Evolutionary conservation across 352 stramenopile genomes (phyloP).

Genomic region (Globisporangium alternatum): DNA sequence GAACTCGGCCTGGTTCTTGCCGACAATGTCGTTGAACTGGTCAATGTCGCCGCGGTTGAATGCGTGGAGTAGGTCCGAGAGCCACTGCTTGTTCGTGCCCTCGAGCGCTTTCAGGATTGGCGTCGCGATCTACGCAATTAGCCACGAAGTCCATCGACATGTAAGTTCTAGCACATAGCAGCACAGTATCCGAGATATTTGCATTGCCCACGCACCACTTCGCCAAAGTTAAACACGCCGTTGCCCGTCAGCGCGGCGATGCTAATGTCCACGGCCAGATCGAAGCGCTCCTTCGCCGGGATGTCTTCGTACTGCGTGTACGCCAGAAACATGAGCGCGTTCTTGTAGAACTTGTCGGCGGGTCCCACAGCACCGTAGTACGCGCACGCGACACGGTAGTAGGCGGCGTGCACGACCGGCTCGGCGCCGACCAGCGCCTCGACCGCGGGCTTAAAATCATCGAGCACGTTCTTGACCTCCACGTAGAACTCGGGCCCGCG

Average conservation of each 20-base stretch:
- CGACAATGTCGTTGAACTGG: constrained; percentile 89
- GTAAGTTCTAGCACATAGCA: not conserved
- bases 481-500: constrained; percentile 48
- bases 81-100: constrained; percentile 90
- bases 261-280: constrained; percentile 92
- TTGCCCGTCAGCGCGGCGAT: constrained; percentile 96
- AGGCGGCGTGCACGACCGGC: constrained; percentile 91
- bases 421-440: constrained; percentile 83
- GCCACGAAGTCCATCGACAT: not conserved
- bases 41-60: constrained; percentile 96
- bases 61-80: constrained; percentile 92
- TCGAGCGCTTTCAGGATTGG: constrained; percentile 91
- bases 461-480: constrained; percentile 63
- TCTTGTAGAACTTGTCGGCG: constrained; percentile 96
- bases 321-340: constrained; percentile 94
- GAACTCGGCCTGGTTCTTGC: constrained; percentile 75
- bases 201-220: constrained; percentile 80
- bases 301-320: constrained; percentile 95
- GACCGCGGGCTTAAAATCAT: constrained; percentile 75
- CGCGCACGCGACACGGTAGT: constrained; percentile 90
- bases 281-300: constrained; percentile 68
- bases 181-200: not conserved
- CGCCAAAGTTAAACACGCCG: constrained; percentile 98
- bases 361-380: constrained; percentile 92
- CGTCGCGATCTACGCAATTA: constrained; percentile 72